Conservation (phyloP, 192 early-diverging fungal genomes). For the Dispira parvispora region DNA sequence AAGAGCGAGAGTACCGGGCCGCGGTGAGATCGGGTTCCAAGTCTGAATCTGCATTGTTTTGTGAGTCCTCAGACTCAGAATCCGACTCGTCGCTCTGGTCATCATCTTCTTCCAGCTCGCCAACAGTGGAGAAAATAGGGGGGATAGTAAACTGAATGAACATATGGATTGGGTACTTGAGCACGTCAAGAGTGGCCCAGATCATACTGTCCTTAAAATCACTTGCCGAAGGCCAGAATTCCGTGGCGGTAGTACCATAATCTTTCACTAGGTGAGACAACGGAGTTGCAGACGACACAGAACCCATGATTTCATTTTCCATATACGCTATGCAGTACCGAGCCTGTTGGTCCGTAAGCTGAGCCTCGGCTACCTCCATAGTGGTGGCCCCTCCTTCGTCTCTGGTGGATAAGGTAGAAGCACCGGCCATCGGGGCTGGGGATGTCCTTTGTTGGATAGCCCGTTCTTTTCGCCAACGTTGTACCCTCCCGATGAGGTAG, state of each 20-base stretch:
- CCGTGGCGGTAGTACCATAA: not conserved
- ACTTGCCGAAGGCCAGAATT: not conserved
- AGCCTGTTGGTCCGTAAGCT: not conserved
- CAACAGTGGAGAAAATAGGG: not conserved
- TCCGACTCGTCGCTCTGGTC: not conserved
- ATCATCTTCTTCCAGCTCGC: not conserved
- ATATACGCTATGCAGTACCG: not conserved
- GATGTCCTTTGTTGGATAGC: too few relatives aligned
- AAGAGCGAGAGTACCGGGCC: not conserved
- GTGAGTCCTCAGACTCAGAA: not conserved
- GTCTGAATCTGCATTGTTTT: too few relatives aligned
- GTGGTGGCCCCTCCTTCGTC: too few relatives aligned
- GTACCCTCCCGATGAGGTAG: not conserved
- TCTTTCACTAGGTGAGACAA: not conserved
- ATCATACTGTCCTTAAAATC: not conserved
- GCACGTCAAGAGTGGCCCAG: not conserved
- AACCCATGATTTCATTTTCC: not conserved
- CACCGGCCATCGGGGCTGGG: too few relatives aligned
- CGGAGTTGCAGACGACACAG: not conserved
- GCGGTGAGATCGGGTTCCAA: not conserved
- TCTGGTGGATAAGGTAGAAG: too few relatives aligned
- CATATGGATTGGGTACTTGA: constrained; percentile 6
- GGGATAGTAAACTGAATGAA: not conserved
- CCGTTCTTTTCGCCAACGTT: not conserved
- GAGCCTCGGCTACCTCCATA: too few relatives aligned